phyloP scores from a whole-genome alignment of 257 asterid genomes.

The Penstemon eatonii region DNA sequence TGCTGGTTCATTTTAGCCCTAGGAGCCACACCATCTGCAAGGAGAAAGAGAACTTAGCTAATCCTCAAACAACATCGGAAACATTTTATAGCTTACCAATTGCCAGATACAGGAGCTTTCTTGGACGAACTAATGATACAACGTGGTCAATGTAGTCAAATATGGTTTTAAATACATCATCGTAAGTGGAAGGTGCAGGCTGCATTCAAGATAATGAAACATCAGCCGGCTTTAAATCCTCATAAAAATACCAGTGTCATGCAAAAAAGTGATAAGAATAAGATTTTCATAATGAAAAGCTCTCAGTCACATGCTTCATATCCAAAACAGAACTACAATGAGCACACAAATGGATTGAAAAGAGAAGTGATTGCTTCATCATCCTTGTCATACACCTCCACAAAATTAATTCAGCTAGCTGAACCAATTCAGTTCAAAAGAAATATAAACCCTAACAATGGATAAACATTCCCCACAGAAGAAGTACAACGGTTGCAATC shows the following conservation, averaged over 20 bases:
- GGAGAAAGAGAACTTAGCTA: constrained; percentile 21
- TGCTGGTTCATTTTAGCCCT: constrained; percentile 99
- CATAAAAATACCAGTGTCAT: constrained; percentile 14
- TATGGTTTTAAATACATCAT: constrained; percentile 76
- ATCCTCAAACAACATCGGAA: constrained; percentile 20
- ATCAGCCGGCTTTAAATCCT: constrained; percentile 18
- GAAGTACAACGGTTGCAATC: background rate
- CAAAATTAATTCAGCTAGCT: constrained; percentile 3
- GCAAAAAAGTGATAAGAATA: constrained; percentile 19
- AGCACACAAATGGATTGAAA: constrained; percentile 6
- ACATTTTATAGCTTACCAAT: constrained; percentile 59
- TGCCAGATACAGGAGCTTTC: constrained; percentile 93
- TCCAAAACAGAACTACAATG: constrained; percentile 13
- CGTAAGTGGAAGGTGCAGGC: constrained; percentile 87
- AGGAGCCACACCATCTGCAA: constrained; percentile 97
- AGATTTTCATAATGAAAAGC: background rate
- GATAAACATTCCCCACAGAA: constrained; percentile 3
- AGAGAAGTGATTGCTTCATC: constrained; percentile 14
- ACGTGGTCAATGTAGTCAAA: constrained; percentile 93
- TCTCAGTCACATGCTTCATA: background rate
- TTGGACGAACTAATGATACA: constrained; percentile 84
- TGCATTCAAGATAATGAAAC: constrained; percentile 43
- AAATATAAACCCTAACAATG: background rate
- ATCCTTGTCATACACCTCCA: constrained; percentile 4
- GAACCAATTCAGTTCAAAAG: constrained; percentile 2